Conservation (phyloP, 2,329 filamentous ascomycete species). For the Aspergillus tubingensis region DNA sequence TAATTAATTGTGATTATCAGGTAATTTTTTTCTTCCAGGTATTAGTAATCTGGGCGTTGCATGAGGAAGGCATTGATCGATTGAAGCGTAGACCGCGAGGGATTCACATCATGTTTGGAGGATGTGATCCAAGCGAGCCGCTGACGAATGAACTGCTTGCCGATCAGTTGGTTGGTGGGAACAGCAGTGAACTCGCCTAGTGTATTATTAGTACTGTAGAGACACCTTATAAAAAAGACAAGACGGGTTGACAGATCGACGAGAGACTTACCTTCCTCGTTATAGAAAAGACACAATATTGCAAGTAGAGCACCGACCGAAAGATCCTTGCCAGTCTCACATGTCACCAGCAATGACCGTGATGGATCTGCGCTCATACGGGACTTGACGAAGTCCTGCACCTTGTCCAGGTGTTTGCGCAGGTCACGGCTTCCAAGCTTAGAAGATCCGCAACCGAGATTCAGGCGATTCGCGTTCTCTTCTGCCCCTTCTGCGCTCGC, state of each 20-base stretch:
- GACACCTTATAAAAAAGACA: constrained; percentile 13
- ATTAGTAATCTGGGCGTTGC: constrained; percentile 45
- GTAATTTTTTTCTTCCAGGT: not conserved
- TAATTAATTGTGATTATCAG: constrained; percentile 3
- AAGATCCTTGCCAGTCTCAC: constrained; percentile 76
- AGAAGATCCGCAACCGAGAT: constrained; percentile 66
- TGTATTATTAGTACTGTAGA: constrained; percentile 8
- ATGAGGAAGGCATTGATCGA: constrained; percentile 91
- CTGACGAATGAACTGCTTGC: constrained; percentile 75
- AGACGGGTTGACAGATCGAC: not conserved
- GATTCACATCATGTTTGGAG: constrained; percentile 76
- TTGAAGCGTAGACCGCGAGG: constrained; percentile 80
- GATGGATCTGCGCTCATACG: constrained; percentile 33
- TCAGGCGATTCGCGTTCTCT: constrained; percentile 44
- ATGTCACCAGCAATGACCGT: constrained; percentile 61
- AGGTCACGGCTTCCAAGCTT: constrained; percentile 84
- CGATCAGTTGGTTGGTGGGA: constrained; percentile 47
- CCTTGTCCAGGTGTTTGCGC: constrained; percentile 66
- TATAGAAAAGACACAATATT: constrained; percentile 71
- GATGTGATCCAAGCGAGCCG: constrained; percentile 81
- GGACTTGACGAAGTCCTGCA: constrained; percentile 58
- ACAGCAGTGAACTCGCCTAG: constrained; percentile 35
- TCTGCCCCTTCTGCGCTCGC: constrained; percentile 36
- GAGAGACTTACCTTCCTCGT: constrained; percentile 58
- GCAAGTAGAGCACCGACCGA: constrained; percentile 77